These are phyloP conservation scores for Globisporangium nodosum DNA, from an alignment of 352 stramenopile genomes.

Conservation along the genomic window DNA sequence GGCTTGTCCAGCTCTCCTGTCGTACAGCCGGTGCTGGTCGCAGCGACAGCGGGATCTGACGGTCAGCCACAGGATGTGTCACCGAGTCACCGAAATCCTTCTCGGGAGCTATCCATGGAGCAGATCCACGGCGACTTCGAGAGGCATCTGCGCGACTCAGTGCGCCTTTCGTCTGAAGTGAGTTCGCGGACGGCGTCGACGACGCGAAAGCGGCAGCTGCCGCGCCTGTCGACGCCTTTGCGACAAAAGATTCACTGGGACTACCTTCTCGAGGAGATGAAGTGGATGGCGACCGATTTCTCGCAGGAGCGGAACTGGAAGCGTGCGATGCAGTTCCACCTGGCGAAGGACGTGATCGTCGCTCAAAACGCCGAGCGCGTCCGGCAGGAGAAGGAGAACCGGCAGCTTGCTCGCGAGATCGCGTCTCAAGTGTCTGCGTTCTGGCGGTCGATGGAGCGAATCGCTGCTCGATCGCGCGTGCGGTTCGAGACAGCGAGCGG, in stretches of 20 bases:
- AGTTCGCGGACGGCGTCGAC: conserved; percentile 23
- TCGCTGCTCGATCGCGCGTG: conserved; percentile 68
- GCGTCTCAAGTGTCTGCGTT: conserved; percentile 72
- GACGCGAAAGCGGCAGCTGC: conserved; percentile 71
- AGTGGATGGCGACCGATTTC: conserved; percentile 96
- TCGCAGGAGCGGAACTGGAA: conserved; percentile 97
- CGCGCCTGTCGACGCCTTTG: conserved; percentile 40
- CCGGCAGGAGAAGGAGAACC: conserved; percentile 55
- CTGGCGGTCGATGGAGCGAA: conserved; percentile 82
- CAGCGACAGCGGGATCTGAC: not conserved
- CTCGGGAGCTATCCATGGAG: conserved; percentile 17
- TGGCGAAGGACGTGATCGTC: conserved; percentile 58
- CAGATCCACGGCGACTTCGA: conserved; percentile 31
- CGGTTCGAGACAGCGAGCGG: conserved; percentile 39
- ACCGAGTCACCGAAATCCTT: conserved; percentile 2
- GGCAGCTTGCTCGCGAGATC: conserved; percentile 60
- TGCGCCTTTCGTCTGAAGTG: conserved; percentile 43
- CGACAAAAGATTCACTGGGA: conserved; percentile 89
- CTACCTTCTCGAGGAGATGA: conserved; percentile 94
- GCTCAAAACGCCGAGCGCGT: conserved; percentile 64
- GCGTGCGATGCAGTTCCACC: conserved; percentile 48
- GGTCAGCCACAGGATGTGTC: not conserved
- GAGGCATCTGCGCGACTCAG: conserved; percentile 35
- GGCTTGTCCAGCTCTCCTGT: conserved; percentile 14
- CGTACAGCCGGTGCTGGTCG: conserved; percentile 3